Evolutionary conservation across 2,329 filamentous ascomycete genomes (phyloP).

Genomic region (Teratosphaeria destructans): DNA sequence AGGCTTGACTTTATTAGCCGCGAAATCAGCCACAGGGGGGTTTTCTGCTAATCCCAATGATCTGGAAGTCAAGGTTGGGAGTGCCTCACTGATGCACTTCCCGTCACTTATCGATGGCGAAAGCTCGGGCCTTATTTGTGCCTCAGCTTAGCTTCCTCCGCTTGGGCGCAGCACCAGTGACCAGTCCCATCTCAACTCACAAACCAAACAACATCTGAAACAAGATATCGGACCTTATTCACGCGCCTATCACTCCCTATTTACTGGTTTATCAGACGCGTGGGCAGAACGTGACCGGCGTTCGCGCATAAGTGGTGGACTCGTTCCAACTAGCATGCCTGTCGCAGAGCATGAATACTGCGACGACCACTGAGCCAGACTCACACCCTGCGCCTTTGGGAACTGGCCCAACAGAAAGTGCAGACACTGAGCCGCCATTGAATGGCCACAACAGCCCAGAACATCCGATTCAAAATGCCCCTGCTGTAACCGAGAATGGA

Average conservation of each 20-base stretch:
- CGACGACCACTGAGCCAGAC: background rate
- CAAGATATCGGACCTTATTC: background rate
- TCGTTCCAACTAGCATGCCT: background rate
- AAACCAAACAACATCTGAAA: background rate
- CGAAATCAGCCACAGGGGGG: no score
- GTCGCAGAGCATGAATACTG: background rate
- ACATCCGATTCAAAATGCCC: background rate
- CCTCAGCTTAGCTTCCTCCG: background rate
- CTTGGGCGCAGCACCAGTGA: background rate
- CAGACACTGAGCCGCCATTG: background rate
- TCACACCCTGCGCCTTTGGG: background rate
- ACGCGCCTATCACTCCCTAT: background rate
- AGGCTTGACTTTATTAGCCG: no score
- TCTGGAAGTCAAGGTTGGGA: no score
- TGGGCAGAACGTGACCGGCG: background rate
- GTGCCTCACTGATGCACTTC: no score
- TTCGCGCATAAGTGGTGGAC: background rate
- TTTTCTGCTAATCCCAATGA: no score
- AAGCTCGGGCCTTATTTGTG: no score
- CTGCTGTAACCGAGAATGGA: background rate
- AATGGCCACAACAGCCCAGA: constrained; percentile 3
- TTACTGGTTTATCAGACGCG: background rate
- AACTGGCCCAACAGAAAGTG: background rate
- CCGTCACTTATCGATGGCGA: no score
- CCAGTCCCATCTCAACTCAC: background rate